phyloP scores from a whole-genome alignment of 1,139 yeast species.

The Diutina rugosa region DNA sequence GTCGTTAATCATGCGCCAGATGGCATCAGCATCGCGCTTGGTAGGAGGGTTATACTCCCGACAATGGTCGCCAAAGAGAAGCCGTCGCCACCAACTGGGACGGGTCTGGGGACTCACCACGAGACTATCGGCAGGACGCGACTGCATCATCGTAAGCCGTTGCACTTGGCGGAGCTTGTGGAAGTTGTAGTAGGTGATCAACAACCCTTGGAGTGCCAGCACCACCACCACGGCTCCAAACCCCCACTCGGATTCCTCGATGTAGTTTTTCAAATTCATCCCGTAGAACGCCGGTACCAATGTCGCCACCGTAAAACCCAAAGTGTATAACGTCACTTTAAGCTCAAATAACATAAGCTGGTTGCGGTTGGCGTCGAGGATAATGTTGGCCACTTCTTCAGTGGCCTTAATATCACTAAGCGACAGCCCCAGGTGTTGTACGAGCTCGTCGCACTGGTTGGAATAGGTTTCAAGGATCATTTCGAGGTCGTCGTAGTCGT shows the following conservation, averaged over 20 bases:
- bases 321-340: slow-evolving; percentile 71
- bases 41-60: slow-evolving; percentile 19
- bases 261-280: slow-evolving; percentile 84
- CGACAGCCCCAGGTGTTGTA: slow-evolving; percentile 80
- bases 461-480: slow-evolving; percentile 87
- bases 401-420: slow-evolving; percentile 82
- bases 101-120: neutral
- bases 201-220: slow-evolving; percentile 32
- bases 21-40: slow-evolving; percentile 39
- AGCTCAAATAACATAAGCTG: slow-evolving; percentile 83
- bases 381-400: slow-evolving; percentile 91
- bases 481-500: slow-evolving; percentile 65
- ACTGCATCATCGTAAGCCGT: slow-evolving; percentile 43
- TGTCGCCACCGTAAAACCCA: slow-evolving; percentile 72
- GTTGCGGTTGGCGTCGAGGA: slow-evolving; percentile 89
- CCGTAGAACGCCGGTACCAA: slow-evolving; percentile 76
- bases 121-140: neutral
- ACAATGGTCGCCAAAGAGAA: slow-evolving; percentile 12
- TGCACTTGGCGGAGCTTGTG: slow-evolving; percentile 43
- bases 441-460: slow-evolving; percentile 92
- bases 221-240: slow-evolving; percentile 46
- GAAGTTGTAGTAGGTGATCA: slow-evolving; percentile 31
- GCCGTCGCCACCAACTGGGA: slow-evolving; percentile 11
- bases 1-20: slow-evolving; percentile 67
- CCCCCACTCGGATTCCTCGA: slow-evolving; percentile 65